Base-by-base conservation (phyloP, 768 basidiomycete genomes). In the Termitomyces titanicus region DNA sequence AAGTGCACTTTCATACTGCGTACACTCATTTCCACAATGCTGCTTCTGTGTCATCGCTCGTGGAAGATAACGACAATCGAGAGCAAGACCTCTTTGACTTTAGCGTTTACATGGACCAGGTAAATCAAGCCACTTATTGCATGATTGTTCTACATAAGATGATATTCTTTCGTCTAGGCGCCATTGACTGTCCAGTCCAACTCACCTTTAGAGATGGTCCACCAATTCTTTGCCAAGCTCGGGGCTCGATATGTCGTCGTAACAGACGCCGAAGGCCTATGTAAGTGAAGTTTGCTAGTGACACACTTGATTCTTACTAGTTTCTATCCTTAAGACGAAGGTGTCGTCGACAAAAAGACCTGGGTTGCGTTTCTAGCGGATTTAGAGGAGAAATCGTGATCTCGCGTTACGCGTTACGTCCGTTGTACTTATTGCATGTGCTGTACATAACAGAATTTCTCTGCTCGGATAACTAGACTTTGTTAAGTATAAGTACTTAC, bases 161-260 rank as follows among this genome's bases (percentile, higher is more conserved):
- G 33, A 29, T 11, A 45, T n/a, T 20, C 29, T 22, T 38, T 13
- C 24, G 27, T 18, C 22, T 29, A 94, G 89, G 94, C 96, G 1
- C 97, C 97, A 0, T 74, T 98, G 53, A 90, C 87, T 0, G 82
- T 98, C 37, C 85, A 86, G 55, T 83, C 82, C 1, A 86, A 94
- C 63, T 88, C 92, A 1, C 92, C 97, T 0, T 77, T 98, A 67
- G 92, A 97, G 69, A 81, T 98, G 47, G 79, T 98, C 0, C 96
- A 98, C 65, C 92, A 92, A 66, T 83, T 96, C 66, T 98, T 98
- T 64, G 87, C 86, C 55, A 98, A 98, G 69, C 82, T 98, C 18
- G 97, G 97, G 0, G 91, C 93, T 11, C 81, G 92, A 61, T 94
- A 96, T 64, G 83, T 98, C 20, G 77, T 98, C 25, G 84, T 97